These are phyloP conservation scores for Albifimbria verrucaria DNA, from an alignment of 2,329 filamentous ascomycete genomes.

Conservation along the genomic window DNA sequence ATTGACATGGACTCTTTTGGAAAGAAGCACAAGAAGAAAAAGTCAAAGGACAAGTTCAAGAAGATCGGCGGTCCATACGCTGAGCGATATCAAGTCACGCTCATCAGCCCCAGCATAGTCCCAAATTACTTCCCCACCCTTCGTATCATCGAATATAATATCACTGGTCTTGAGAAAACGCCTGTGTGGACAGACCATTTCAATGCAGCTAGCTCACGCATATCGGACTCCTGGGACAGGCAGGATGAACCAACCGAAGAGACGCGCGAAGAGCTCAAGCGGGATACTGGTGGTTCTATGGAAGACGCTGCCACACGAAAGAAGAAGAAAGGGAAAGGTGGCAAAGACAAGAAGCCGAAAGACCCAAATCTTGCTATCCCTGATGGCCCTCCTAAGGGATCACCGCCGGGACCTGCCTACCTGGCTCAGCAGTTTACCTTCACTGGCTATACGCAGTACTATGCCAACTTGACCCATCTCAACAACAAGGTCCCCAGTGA, in stretches of 20 bases:
- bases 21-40: constrained; percentile 26
- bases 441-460: constrained; percentile 84
- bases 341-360: constrained; percentile 48
- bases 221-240: background rate
- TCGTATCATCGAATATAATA: constrained; percentile 93
- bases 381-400: constrained; percentile 65
- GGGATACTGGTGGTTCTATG: constrained; percentile 21
- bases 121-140: constrained; percentile 90
- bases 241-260: constrained; percentile 5
- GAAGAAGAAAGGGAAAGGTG: constrained; percentile 36
- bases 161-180: constrained; percentile 65
- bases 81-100: constrained; percentile 78
- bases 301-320: constrained; percentile 29
- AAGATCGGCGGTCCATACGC: constrained; percentile 75
- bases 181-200: constrained; percentile 42
- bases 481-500: constrained; percentile 67
- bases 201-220: constrained; percentile 5
- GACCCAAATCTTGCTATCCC: constrained; percentile 65
- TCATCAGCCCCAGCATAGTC: constrained; percentile 83
- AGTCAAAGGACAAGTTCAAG: constrained; percentile 51
- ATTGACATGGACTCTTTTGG: constrained; percentile 13
- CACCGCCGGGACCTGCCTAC: constrained; percentile 85
- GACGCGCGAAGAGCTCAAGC: constrained; percentile 23
- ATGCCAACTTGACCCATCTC: constrained; percentile 85
- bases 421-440: constrained; percentile 78